Conservation (phyloP, 495 filamentous ascomycete genomes). For the Penicillium samsonianum region DNA sequence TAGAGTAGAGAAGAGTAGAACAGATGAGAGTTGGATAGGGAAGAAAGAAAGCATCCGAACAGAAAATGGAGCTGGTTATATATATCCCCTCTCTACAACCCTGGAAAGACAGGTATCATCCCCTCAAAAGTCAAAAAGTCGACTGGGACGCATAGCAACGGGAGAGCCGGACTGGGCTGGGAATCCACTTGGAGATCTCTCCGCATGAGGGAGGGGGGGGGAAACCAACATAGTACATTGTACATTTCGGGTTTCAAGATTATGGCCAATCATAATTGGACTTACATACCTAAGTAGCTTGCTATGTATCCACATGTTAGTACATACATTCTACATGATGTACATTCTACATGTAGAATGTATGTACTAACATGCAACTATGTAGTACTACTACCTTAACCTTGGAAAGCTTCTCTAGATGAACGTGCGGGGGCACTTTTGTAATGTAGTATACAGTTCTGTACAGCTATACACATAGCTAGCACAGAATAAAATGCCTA, state of each 20-base stretch:
- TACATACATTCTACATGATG: too few relatives aligned
- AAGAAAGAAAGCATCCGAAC: neutral
- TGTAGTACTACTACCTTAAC: too few relatives aligned
- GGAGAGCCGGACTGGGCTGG: slow-evolving; percentile 12
- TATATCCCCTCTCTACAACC: slow-evolving; percentile 4
- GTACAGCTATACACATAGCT: neutral
- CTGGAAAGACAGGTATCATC: slow-evolving; percentile 2
- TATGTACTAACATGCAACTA: too few relatives aligned
- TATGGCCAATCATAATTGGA: slow-evolving; percentile 15
- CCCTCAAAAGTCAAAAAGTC: slow-evolving; percentile 1
- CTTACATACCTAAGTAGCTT: neutral
- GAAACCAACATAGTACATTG: neutral
- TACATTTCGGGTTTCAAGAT: neutral
- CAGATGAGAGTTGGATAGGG: neutral
- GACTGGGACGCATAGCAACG: slow-evolving; percentile 11
- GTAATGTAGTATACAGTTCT: neutral
- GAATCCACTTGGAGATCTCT: slow-evolving; percentile 20
- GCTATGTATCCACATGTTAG: neutral
- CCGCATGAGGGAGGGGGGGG: slow-evolving; percentile 28
- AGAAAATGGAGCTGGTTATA: slow-evolving; percentile 7
- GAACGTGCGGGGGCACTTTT: neutral
- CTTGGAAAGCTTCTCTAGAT: too few relatives aligned
- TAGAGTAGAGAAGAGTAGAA: neutral
- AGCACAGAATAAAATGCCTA: too few relatives aligned
- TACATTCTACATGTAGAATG: neutral